Evolutionary conservation across 768 basidiomycete species (phyloP), one percentile per base, ranked within the genome.

Genomic region (Pleurotus ostreatus): DNA sequence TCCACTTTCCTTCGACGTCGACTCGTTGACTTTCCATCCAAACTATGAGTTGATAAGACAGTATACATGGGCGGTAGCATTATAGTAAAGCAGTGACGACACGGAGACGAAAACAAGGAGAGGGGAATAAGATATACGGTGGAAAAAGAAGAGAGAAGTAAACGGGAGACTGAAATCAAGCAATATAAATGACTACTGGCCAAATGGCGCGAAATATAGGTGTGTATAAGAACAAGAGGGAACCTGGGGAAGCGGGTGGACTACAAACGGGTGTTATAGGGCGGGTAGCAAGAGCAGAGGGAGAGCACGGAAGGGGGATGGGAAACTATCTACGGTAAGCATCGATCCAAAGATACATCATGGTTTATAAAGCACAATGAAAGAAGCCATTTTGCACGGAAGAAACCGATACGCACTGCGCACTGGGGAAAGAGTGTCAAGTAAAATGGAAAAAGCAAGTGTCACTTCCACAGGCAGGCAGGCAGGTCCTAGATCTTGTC

Each of bases 31-130:
- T 22, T 44, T 44, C 43, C 43, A 44, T 44, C 43, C 43, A 44
- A 44, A 44, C 43, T 44, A 16, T 22, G 20, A 55, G 49, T 46
- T 30, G 57, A 53, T 34, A 58, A 45, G 52, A 59, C 43, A 60
- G 25, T 51, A 22, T 46, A 34, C 51, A 48, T 34, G 44, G 25
- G 41, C 44, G 39, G 22, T 23, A 34, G 55, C 39, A 51, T n/a
- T 44, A 58, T 51, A 44, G 53, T 49, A 61, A 60, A 52, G 55
- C 56, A 54, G 58, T 40, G 57, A 39, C 57, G 54, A 55, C 55
- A 57, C 53, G 47, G 55, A 55, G 20, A 40, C 46, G 34, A 43
- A 51, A 46, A 57, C 43, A 55, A 37, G 46, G 16, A 15, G 55
- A 26, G 15, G 43, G 26, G 22, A 15, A 56, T 43, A 44, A 56